phyloP scores from a whole-genome alignment of 306 rosid genomes.

The Vigna angularis region DNA sequence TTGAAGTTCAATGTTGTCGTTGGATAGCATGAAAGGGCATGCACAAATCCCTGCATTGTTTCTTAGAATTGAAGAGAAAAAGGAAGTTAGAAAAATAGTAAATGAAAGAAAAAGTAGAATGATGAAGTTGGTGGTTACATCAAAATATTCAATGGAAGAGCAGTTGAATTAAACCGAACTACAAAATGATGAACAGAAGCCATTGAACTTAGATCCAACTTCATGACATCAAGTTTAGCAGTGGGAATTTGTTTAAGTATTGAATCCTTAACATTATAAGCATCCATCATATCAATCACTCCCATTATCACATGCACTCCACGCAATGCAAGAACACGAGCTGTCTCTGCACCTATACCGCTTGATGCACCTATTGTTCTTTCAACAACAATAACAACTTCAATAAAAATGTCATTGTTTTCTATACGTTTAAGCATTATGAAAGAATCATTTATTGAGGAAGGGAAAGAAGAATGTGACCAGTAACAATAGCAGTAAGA shows the following conservation, averaged over 20 bases:
- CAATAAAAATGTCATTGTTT: background rate
- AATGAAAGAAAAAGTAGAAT: too few species aligned
- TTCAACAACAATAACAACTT: background rate
- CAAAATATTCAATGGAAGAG: slow-evolving; percentile 68
- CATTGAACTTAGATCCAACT: slow-evolving; percentile 9
- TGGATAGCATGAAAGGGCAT: slow-evolving; percentile 63
- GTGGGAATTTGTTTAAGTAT: slow-evolving; percentile 61
- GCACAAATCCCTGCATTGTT: slow-evolving; percentile 85
- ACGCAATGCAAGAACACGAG: slow-evolving; percentile 74
- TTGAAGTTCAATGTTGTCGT: slow-evolving; percentile 55
- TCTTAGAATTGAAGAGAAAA: background rate
- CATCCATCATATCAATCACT: slow-evolving; percentile 61
- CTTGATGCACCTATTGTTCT: slow-evolving; percentile 65
- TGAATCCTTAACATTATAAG: slow-evolving; percentile 53
- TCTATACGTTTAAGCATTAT: too few species aligned
- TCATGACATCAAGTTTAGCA: background rate
- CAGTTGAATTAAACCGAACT: slow-evolving; percentile 51
- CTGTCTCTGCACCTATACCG: slow-evolving; percentile 77
- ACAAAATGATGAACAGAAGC: slow-evolving; percentile 57
- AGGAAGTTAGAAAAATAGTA: too few species aligned
- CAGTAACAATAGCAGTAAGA: too few species aligned
- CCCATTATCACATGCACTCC: slow-evolving; percentile 52
- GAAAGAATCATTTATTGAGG: too few species aligned
- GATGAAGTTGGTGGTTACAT: slow-evolving; percentile 51
- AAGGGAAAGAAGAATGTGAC: too few species aligned